Conservation (phyloP, 2,329 filamentous ascomycete species). For the Phialocephala subalpina region DNA sequence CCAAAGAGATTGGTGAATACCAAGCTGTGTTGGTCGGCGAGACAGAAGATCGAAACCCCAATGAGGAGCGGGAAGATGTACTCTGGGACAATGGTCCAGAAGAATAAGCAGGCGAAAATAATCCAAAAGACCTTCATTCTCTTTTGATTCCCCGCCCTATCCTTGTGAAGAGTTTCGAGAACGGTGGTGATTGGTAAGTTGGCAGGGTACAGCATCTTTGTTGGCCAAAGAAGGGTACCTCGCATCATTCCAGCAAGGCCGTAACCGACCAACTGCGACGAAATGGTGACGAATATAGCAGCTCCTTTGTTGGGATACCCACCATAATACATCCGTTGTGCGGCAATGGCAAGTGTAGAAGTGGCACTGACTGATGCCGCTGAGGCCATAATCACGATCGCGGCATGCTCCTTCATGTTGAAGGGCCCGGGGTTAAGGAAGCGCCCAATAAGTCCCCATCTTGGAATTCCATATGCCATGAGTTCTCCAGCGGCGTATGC, state of each 20-base stretch:
- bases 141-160: slow-evolving; percentile 46
- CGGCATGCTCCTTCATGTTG: slow-evolving; percentile 72
- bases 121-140: slow-evolving; percentile 50
- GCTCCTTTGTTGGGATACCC: slow-evolving; percentile 66
- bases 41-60: slow-evolving; percentile 13
- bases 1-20: slow-evolving; percentile 17
- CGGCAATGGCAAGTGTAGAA: slow-evolving; percentile 74
- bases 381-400: slow-evolving; percentile 66
- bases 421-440: slow-evolving; percentile 70
- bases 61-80: slow-evolving; percentile 38
- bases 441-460: slow-evolving; percentile 44
- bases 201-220: slow-evolving; percentile 70
- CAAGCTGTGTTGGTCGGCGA: slow-evolving; percentile 13
- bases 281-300: slow-evolving; percentile 62
- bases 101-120: slow-evolving; percentile 49
- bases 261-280: slow-evolving; percentile 68
- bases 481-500: slow-evolving; percentile 50
- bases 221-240: slow-evolving; percentile 63
- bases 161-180: slow-evolving; percentile 49
- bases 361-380: slow-evolving; percentile 71
- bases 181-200: slow-evolving; percentile 60
- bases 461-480: slow-evolving; percentile 48
- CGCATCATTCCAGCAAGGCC: slow-evolving; percentile 66
- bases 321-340: slow-evolving; percentile 72
- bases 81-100: slow-evolving; percentile 56